Evolutionary conservation across 1,284 basidiomycete genomes (phyloP).

Genomic region (Trichosporon sp.): DNA sequence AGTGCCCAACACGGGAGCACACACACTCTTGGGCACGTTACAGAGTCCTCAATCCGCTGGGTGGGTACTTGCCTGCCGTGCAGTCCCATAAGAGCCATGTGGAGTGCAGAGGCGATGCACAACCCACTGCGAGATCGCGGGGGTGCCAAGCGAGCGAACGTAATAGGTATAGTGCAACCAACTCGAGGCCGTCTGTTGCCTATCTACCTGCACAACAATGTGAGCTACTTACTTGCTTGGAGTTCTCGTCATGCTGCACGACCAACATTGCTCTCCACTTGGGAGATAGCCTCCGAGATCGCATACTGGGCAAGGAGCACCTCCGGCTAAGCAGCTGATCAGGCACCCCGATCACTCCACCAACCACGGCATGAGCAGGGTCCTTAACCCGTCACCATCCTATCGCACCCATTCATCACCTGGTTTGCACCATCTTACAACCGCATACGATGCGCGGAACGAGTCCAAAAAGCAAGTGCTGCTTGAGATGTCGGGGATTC

Average conservation of each 20-base stretch:
- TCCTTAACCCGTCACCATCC: background rate
- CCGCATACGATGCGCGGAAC: background rate
- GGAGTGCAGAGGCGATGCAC: background rate
- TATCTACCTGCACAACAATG: no score
- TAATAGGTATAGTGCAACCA: background rate
- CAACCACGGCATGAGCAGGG: background rate
- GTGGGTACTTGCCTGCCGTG: no score
- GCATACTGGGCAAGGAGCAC: no score
- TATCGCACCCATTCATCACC: background rate
- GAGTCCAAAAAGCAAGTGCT: background rate
- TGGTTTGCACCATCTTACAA: background rate
- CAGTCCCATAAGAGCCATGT: background rate
- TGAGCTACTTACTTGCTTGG: no score
- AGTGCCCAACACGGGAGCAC: no score
- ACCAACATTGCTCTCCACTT: no score
- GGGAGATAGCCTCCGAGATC: no score
- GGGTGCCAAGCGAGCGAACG: background rate
- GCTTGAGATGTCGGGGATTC: background rate
- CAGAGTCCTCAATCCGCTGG: no score
- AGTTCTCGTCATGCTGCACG: no score
- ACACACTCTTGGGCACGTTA: no score
- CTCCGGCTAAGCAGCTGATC: background rate
- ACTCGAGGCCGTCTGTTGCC: no score
- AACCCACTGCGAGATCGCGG: background rate
- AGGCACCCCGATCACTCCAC: background rate